Evolutionary conservation across 768 basidiomycete species (phyloP), one percentile per base, ranked within the genome.

Genomic region (Roridomyces roridus): DNA sequence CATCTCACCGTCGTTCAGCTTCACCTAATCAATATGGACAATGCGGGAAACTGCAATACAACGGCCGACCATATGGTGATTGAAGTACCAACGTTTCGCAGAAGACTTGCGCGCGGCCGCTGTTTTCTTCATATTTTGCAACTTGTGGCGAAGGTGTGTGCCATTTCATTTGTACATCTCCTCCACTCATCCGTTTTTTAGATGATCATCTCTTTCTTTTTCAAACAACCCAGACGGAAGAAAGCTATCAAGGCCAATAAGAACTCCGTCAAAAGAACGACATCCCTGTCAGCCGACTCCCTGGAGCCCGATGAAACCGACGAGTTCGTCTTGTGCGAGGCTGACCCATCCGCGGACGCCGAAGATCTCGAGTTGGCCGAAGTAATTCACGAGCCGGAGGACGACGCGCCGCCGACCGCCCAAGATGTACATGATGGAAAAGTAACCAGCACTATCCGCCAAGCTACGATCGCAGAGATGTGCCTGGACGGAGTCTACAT

Each of bases 91-190:
- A 47, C 36, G 4, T 75, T 72, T 47, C 45, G 56, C 0, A 70
- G 72, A 1, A 37, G 34, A n/a, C 35, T 45, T 5, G 45, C 51
- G 1, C 59, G 64, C 11, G 48, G 59, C 4, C 55, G 65, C 3
- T 75, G 74, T 57, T 57, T 72, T n/a, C 66, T 67, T 12, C 72
- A 74, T 42, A 71, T 68, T 39, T 18, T 74, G 10, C 73, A 74
- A 58, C 57, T 75, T 4, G 65, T 72, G 53, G 72, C 70, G 11
- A 72, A 74, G 65, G 72, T 71, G 50, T 12, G 52, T 62, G n/a
- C 49, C 42, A n/a, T 44, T 23, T 43, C 10, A 31, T 18, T 35
- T 7, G 17, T 31, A 5, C 18, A 1, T 10, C 50, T 23, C 34
- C 24, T n/a, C 6, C 37, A 12, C 34, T 45, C 14, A 46, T 48